Percentiles rank a stretch among this genome's conserved stretches.
phyloP scores from a whole-genome alignment of 305 asterid genomes.

The Fraxinus dipetala region DNA sequence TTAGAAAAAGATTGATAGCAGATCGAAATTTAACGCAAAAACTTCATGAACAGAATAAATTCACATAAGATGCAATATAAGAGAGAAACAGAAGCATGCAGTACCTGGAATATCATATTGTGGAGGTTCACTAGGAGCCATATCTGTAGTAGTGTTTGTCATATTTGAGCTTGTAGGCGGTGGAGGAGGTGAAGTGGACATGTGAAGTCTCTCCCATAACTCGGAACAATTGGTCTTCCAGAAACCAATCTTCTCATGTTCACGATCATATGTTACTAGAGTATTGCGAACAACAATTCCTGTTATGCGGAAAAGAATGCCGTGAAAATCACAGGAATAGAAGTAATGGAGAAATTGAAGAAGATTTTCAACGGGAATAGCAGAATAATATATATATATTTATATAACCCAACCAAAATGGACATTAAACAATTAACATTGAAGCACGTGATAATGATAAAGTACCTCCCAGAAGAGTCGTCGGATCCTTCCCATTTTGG shows the following conservation, averaged over 20 bases:
- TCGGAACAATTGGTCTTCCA: constrained; percentile 96
- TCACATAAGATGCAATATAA: constrained; percentile 10
- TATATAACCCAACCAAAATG: constrained; percentile 16
- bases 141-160: constrained; percentile 39
- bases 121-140: constrained; percentile 57
- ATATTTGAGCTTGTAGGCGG: constrained; percentile 36
- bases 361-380: not conserved
- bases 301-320: constrained; percentile 32
- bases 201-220: constrained; percentile 78
- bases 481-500: constrained; percentile 90
- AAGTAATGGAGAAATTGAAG: not conserved
- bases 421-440: not conserved
- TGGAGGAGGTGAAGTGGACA: constrained; percentile 52
- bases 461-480: constrained; percentile 93
- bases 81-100: constrained; percentile 19
- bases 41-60: constrained; percentile 7
- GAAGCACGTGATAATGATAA: constrained; percentile 22
- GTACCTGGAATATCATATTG: constrained; percentile 46
- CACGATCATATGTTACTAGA: constrained; percentile 92
- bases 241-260: constrained; percentile 80
- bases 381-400: not conserved
- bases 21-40: not conserved
- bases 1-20: not conserved
- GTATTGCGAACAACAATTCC: constrained; percentile 93
- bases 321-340: not conserved